Evolutionary conservation across 768 basidiomycete genomes (phyloP).

Genomic region (Hygrocybe punicea): DNA sequence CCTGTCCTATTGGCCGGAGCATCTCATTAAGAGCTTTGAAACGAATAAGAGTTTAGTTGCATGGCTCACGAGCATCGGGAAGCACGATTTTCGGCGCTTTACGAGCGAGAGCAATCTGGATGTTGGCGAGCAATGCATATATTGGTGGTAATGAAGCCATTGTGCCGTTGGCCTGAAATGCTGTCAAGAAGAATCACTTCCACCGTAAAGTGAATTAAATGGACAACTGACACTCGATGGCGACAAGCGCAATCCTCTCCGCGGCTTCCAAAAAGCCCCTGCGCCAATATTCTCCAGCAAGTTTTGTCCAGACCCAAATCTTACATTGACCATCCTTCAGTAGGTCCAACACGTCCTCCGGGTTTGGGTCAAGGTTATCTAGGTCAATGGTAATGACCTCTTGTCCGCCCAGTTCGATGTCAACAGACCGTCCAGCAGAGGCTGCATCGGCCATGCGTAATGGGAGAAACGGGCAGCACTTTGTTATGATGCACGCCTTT

Average conservation of each 20-base stretch:
- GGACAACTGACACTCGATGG: slow-evolving; percentile 55
- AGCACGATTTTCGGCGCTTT: slow-evolving; percentile 80
- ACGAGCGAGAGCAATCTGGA: slow-evolving; percentile 75
- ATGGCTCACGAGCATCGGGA: slow-evolving; percentile 63
- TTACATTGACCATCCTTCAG: slow-evolving; percentile 69
- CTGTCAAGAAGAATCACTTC: slow-evolving; percentile 31
- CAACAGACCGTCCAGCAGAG: slow-evolving; percentile 51
- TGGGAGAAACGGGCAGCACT: not conserved
- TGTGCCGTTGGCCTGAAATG: slow-evolving; percentile 49
- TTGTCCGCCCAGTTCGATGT: slow-evolving; percentile 77
- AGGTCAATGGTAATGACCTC: slow-evolving; percentile 90
- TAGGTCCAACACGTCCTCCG: slow-evolving; percentile 70
- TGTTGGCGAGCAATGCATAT: slow-evolving; percentile 80
- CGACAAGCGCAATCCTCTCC: slow-evolving; percentile 68
- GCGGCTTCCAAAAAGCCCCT: slow-evolving; percentile 71
- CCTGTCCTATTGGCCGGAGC: slow-evolving; percentile 49
- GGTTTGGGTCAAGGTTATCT: slow-evolving; percentile 76
- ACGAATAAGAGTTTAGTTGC: slow-evolving; percentile 4
- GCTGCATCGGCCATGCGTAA: slow-evolving; percentile 14
- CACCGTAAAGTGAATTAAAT: slow-evolving; percentile 2
- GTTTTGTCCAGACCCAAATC: slow-evolving; percentile 73
- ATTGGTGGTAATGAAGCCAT: slow-evolving; percentile 62
- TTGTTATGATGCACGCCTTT: too few relatives aligned
- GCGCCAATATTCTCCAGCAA: slow-evolving; percentile 88
- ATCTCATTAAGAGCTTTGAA: not conserved